Evolutionary conservation across 2,329 filamentous ascomycete species (phyloP).

Genomic region (Ophiosphaerella narmari): DNA sequence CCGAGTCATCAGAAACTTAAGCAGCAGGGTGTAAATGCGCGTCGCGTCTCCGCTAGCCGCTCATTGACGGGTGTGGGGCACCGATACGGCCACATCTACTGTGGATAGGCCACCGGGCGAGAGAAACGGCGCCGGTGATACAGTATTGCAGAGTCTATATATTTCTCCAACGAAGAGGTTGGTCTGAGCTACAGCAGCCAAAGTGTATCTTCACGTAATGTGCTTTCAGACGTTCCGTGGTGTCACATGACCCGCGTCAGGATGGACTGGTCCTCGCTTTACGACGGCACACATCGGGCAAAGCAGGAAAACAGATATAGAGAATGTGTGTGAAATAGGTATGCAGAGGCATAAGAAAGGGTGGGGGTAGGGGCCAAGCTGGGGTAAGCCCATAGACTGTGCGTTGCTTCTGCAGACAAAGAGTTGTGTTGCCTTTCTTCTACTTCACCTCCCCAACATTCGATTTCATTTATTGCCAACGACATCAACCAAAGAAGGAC

Average conservation of each 20-base stretch:
- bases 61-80: neutral
- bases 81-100: neutral
- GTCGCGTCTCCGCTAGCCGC: slow-evolving; percentile 10
- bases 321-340: slow-evolving; percentile 5
- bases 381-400: slow-evolving; percentile 7
- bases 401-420: slow-evolving; percentile 15
- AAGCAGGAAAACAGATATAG: slow-evolving; percentile 13
- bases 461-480: neutral
- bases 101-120: too few relatives aligned
- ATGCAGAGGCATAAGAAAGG: slow-evolving; percentile 10
- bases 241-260: slow-evolving; percentile 33
- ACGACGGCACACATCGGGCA: slow-evolving; percentile 36
- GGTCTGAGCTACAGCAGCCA: slow-evolving; percentile 3
- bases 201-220: slow-evolving; percentile 29
- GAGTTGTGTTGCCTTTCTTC: slow-evolving; percentile 2
- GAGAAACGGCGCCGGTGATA: too few relatives aligned
- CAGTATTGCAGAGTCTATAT: neutral
- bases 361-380: slow-evolving; percentile 2
- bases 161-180: slow-evolving; percentile 2
- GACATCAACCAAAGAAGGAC: neutral
- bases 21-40: slow-evolving; percentile 5
- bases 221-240: slow-evolving; percentile 8
- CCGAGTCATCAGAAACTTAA: slow-evolving; percentile 1
- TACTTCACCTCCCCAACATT: neutral
- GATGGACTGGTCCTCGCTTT: slow-evolving; percentile 34